A percentile compares a stretch with the other conserved stretches of the same genome.
phyloP scores from a whole-genome alignment of 1,139 yeast species.

The Blastobotrys serpentis region DNA sequence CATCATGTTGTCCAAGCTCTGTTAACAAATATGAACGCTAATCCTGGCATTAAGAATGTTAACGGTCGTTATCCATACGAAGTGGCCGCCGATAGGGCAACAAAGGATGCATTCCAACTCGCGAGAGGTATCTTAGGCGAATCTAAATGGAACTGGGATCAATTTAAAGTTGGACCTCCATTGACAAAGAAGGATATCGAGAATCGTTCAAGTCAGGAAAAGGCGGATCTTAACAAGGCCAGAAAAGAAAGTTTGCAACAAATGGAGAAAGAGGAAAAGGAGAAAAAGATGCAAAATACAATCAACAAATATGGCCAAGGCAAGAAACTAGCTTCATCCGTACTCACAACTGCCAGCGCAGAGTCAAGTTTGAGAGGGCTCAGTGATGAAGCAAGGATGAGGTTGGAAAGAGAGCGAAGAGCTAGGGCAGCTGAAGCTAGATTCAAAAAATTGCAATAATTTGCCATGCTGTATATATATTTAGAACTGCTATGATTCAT shows the following conservation, averaged over 20 bases:
- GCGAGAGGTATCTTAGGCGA: conserved; percentile 72
- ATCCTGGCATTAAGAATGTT: conserved; percentile 54
- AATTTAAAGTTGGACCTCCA: conserved; percentile 67
- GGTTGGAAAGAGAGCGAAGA: conserved; percentile 87
- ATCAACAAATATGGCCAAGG: conserved; percentile 37
- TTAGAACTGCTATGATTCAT: background rate
- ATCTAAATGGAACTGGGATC: conserved; percentile 62
- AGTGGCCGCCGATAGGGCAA: conserved; percentile 45
- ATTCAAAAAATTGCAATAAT: conserved; percentile 38
- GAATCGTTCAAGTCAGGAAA: conserved; percentile 43
- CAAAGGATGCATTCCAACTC: conserved; percentile 60
- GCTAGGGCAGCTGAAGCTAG: conserved; percentile 98
- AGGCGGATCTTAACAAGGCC: conserved; percentile 38
- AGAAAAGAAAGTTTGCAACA: conserved; percentile 39
- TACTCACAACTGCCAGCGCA: conserved; percentile 27
- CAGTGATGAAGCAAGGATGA: conserved; percentile 67
- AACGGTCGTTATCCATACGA: conserved; percentile 68
- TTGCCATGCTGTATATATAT: background rate
- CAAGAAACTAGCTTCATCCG: conserved; percentile 37
- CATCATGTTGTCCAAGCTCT: conserved; percentile 67
- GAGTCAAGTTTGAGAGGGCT: conserved; percentile 39
- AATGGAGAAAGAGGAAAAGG: conserved; percentile 38
- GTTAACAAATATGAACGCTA: conserved; percentile 63
- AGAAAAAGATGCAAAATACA: conserved; percentile 34
- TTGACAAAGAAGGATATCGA: conserved; percentile 63